Evolutionary conservation across 106 monocot species (phyloP), one percentile per base, ranked within the genome.

Genomic region (Dendrobium chrysotoxum): DNA sequence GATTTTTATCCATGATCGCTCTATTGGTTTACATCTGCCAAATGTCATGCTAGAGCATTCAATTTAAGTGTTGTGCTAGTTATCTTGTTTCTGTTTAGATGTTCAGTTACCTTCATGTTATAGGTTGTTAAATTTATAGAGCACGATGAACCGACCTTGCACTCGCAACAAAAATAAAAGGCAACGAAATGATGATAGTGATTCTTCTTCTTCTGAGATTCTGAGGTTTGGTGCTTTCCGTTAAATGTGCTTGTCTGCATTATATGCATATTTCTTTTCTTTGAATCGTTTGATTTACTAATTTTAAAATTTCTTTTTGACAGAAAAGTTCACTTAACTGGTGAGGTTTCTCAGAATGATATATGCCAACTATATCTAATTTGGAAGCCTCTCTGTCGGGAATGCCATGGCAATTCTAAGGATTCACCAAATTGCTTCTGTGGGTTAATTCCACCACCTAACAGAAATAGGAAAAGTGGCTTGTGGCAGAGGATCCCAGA

Each of bases 391-490:
- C 66, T 81, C 79, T 99, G 98, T 81, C 89, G 92, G 58, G 92
- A 92, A 15, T 99, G 98, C 76, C 95, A 92, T 71, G 90, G 79
- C 28, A 99, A 99, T 87, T 84, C 86, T 42, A 95, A 91, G 73
- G 92, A 95, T 44, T 89, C 88, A 18, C 98, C 98, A 28, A 99
- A 99, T 87, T 99, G 98, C 78, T 99, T 95, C 82, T 99, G 98
- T 85, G 98, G 89, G 28, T 82, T 98, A 28, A 80, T 95, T 77
- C 98, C 92, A 58, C 73, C 88, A 40, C 47, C 96, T 11, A 92
- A 85, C 79, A 91, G 95, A 79, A 75, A 82, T 21, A 85, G 92
- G 38, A 99, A 95, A 83, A 75, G 80, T 81, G 98, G 98, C 57
- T 76, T 99, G 42, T 99, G 98, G 98, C 98, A 99, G 83, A 92